Base-by-base conservation (phyloP, 2,329 filamentous ascomycete species). In the Penicillium sp. region DNA sequence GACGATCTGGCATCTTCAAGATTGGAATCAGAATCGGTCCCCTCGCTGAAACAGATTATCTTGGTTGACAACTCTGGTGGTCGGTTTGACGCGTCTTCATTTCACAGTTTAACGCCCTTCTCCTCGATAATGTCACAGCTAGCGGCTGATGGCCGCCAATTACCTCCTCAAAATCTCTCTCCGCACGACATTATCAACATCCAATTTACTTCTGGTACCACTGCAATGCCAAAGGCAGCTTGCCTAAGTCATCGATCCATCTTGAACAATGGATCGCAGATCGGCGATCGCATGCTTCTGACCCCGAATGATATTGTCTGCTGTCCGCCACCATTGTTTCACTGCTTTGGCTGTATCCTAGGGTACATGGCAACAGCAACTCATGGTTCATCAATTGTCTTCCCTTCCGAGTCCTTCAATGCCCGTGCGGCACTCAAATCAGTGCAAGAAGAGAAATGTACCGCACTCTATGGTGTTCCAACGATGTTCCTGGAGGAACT, bases 331-430 rank as follows among this genome's bases (percentile, higher is more conserved):
- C 87, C 81, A 17, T 71, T 83, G 1, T 83, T 83, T 54, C 81
- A 83, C 80, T 98, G 95, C 80, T 98, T 98, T 76, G 95, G 95
- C 57, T 89, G 85, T 72, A 90, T 97, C 8, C 82, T 98, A 1
- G 94, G 95, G n/a, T 96, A 95, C 80, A 96, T 97, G 91, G 94
- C 95, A 0, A 95, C 92, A 0, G 93, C 91, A 0, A 96, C 93
- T 0, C 88, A 91, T 61, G 85, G 93, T 60, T 88, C 91, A 0
- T 83, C 89, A 17, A 92, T 98, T 65, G 86, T 97, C 4, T 93
- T 97, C 71, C 92, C 94, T 0, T 86, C 88, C 9, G 93, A 96
- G 70, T 91, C 92, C 0, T 98, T 98, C 79, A 89, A 97, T 72
- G 91, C 94, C 0, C 77, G 82, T 2, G 91, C 91, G 0, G 85